Percentiles rank a stretch among this genome's conserved stretches.
Evolutionary conservation across 2,329 filamentous ascomycete genomes (phyloP).

Genomic region (Colletotrichum sp.): DNA sequence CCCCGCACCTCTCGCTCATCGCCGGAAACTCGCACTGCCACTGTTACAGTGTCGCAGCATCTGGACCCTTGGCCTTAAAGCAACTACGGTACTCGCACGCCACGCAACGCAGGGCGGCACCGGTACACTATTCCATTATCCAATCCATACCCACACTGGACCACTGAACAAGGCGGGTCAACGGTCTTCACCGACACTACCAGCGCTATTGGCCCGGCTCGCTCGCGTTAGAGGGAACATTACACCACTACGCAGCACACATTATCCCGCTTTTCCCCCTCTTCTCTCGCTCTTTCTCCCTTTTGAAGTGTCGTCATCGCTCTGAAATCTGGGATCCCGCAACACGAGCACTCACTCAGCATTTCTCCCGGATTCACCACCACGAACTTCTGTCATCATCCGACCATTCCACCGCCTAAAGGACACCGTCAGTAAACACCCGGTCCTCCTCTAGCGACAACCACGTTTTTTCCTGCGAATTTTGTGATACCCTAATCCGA

Average conservation of each 20-base stretch:
- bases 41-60: background rate
- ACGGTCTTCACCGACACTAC: constrained; percentile 21
- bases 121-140: constrained; percentile 8
- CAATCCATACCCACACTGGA: constrained; percentile 8
- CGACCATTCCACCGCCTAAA: constrained; percentile 1
- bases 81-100: constrained; percentile 5
- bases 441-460: background rate
- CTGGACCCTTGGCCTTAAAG: background rate
- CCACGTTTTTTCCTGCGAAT: background rate
- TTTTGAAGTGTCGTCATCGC: constrained; percentile 17
- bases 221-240: constrained; percentile 2
- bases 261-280: constrained; percentile 14
- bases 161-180: constrained; percentile 10
- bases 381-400: constrained; percentile 8
- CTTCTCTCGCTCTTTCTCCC: constrained; percentile 1
- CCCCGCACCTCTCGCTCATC: background rate
- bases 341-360: background rate
- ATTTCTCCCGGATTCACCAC: background rate
- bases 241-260: background rate
- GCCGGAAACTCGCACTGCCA: background rate
- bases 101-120: constrained; percentile 7
- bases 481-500: constrained; percentile 6
- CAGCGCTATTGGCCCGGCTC: constrained; percentile 10
- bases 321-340: constrained; percentile 9
- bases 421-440: background rate